Evolutionary conservation across 164 flowering plant species (phyloP).

Genomic region (Tetracentron sinense): DNA sequence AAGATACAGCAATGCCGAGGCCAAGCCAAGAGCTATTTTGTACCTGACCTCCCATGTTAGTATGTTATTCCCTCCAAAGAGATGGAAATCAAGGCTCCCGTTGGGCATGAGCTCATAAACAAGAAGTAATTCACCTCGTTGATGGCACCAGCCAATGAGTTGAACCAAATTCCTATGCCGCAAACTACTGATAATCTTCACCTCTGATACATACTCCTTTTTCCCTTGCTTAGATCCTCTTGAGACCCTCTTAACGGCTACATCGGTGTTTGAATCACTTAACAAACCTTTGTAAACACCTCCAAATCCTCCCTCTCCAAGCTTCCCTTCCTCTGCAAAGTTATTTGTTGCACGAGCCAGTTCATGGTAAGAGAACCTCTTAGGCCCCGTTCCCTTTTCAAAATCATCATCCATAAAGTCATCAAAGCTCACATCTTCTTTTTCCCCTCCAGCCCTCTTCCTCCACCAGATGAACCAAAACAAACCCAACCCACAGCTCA

Average conservation of each 20-base stretch:
- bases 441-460: neutral
- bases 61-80: conserved; percentile 10
- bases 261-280: conserved; percentile 3
- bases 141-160: conserved; percentile 38
- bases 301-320: conserved; percentile 43
- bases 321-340: conserved; percentile 21
- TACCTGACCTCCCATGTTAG: conserved; percentile 32
- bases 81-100: conserved; percentile 31
- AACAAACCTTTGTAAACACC: conserved; percentile 28
- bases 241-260: conserved; percentile 35
- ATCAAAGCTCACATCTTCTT: neutral
- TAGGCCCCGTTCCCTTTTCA: conserved; percentile 27
- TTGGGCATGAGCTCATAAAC: conserved; percentile 41
- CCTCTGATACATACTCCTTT: conserved; percentile 34
- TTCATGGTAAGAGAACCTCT: conserved; percentile 22
- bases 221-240: conserved; percentile 31
- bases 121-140: conserved; percentile 22
- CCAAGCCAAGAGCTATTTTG: conserved; percentile 27
- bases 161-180: conserved; percentile 32
- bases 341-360: conserved; percentile 28
- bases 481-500: conserved; percentile 7
- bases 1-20: conserved; percentile 30
- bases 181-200: conserved; percentile 28
- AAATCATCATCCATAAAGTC: conserved; percentile 15
- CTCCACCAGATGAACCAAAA: conserved; percentile 2